Base-by-base conservation (phyloP, 352 stramenopile species). In the Globisporangium rhizosaccharum region DNA sequence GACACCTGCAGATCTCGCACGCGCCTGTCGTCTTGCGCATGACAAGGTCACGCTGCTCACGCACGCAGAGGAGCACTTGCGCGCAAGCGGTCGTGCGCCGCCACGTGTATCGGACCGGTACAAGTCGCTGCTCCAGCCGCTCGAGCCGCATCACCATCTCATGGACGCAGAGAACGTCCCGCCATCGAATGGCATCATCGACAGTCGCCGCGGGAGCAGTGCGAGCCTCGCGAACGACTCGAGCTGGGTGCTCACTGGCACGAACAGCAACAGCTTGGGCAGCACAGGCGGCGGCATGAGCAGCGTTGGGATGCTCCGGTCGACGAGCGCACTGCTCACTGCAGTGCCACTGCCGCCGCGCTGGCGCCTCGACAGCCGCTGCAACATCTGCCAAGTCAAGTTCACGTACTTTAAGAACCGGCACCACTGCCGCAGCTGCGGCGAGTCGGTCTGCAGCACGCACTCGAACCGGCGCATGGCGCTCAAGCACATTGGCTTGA, bases 371-470 rank as follows among this genome's bases (percentile, higher is more conserved):
- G 79, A 88, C 53, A 88, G 82, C 56, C 71, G 75, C 20, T 96
- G 88, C 68, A 85, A 90, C 57, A 84, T 91, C 47, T 96, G 88
- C 59, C 72, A 87, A 57, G 65, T 83, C 46, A 91, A 89, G 64
- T 96, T 96, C 62, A 91, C 67, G 39, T 87, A 96, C 70, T 84
- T 96, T 37, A 88, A 86, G 68, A 79, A 76, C 45, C 79, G 85
- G 10, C 88, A 96, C 64, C 88, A 96, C 66, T 96, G 88, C 65
- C 82, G 88, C 62, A 90, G 87, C 62, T 96, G 88, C 63, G 88
- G 88, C 14, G 65, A 88, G 53, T 91, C 88, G 2, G 87, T 96
- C 14, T 96, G 88, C 70, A 82, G 68, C 33, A 88, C 76, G 26
- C 88, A 94, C 67, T 92, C 80, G 45, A 88, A 79, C 57, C 75